Conservation (phyloP, 2,329 filamentous ascomycete genomes). For the Arthrinium phaeospermum region DNA sequence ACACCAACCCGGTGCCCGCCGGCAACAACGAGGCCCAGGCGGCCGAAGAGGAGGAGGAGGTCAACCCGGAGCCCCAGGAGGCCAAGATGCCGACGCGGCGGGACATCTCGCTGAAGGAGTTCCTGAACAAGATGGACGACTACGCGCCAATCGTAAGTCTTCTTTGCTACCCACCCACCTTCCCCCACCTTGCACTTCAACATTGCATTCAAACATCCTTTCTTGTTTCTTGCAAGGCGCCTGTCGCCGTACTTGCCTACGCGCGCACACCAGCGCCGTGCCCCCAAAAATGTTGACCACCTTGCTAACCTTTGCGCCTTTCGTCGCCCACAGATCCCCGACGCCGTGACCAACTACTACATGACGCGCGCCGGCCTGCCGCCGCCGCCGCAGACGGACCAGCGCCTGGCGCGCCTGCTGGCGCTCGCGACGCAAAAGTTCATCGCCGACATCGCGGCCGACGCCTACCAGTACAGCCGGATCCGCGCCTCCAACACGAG, state of each 20-base stretch:
- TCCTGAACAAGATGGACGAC: constrained; percentile 95
- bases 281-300: not conserved
- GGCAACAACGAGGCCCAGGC: constrained; percentile 29
- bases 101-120: constrained; percentile 90
- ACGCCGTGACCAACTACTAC: constrained; percentile 97
- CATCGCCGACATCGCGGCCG: constrained; percentile 94
- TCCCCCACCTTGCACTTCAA: not conserved
- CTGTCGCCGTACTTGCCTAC: not conserved
- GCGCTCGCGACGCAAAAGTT: constrained; percentile 99
- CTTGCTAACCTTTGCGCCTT: constrained; percentile 17
- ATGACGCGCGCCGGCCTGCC: constrained; percentile 94
- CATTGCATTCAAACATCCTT: not conserved
- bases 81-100: constrained; percentile 79
- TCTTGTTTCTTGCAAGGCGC: not conserved
- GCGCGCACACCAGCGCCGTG: not conserved
- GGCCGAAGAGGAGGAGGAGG: constrained; percentile 30
- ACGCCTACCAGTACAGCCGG: constrained; percentile 96
- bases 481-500: constrained; percentile 91
- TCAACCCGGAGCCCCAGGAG: constrained; percentile 44
- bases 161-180: not conserved
- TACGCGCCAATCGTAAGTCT: constrained; percentile 89
- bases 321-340: constrained; percentile 73
- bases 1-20: constrained; percentile 34
- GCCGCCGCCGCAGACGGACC: constrained; percentile 87
- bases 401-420: constrained; percentile 87